Percentiles rank a stretch among this genome's conserved stretches.
Evolutionary conservation across 2,329 filamentous ascomycete genomes (phyloP).

Genomic region (Aspergillus sergii): DNA sequence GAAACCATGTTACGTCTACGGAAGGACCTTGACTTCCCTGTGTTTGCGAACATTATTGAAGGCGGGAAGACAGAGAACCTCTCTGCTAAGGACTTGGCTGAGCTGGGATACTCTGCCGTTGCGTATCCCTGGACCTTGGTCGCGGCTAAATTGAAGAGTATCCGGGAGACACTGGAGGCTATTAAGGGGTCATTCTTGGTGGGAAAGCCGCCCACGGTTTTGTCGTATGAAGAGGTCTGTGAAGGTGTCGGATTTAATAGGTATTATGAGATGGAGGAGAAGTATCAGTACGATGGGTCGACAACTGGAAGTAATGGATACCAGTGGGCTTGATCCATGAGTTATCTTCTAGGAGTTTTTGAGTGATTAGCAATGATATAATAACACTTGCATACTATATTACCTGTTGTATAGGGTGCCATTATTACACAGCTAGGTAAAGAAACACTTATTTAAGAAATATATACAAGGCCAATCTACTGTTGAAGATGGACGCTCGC

Average conservation of each 20-base stretch:
- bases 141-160: slow-evolving; percentile 47
- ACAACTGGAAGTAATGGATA: too few relatives aligned
- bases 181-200: slow-evolving; percentile 47
- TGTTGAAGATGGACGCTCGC: too few relatives aligned
- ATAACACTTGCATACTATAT: too few relatives aligned
- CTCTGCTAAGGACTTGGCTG: slow-evolving; percentile 41
- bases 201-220: slow-evolving; percentile 47
- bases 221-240: slow-evolving; percentile 49
- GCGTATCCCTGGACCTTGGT: slow-evolving; percentile 51
- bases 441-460: too few relatives aligned
- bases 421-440: too few relatives aligned
- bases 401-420: too few relatives aligned
- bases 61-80: slow-evolving; percentile 47
- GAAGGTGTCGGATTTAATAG: slow-evolving; percentile 52
- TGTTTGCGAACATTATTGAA: slow-evolving; percentile 50
- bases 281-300: too few relatives aligned
- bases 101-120: slow-evolving; percentile 45
- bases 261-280: slow-evolving; percentile 29
- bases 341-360: too few relatives aligned
- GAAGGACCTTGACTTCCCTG: slow-evolving; percentile 41
- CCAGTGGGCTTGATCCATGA: too few relatives aligned
- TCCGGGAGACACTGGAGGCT: slow-evolving; percentile 34
- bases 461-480: too few relatives aligned
- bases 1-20: slow-evolving; percentile 44
- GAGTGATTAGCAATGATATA: too few relatives aligned